These are phyloP conservation scores for Globisporangium acanthophoron DNA, from an alignment of 352 stramenopile species.

Conservation along the genomic window DNA sequence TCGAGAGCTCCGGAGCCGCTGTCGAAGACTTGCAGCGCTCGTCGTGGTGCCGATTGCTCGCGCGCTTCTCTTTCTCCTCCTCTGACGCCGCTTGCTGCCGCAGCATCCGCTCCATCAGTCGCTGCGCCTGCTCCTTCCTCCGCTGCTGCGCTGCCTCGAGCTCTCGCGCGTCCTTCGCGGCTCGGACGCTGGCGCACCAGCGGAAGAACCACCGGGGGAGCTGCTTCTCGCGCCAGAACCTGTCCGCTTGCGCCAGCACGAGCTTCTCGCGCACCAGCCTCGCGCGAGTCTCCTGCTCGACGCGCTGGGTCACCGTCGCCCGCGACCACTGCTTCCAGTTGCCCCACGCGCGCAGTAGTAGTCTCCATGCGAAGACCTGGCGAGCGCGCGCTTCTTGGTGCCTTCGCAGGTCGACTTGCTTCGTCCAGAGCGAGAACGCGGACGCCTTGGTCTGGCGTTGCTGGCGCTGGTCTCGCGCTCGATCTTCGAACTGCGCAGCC, in stretches of 20 bases:
- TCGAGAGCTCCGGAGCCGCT: background rate
- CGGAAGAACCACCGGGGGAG: slow-evolving; percentile 48
- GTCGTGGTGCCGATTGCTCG: background rate
- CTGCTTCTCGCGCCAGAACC: slow-evolving; percentile 28
- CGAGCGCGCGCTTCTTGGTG: background rate
- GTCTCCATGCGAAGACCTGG: slow-evolving; percentile 17
- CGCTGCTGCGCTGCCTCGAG: slow-evolving; percentile 17
- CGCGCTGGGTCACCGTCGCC: slow-evolving; percentile 1
- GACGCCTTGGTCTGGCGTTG: background rate
- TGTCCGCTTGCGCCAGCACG: slow-evolving; percentile 12
- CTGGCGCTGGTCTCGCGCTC: slow-evolving; percentile 1
- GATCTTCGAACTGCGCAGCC: background rate
- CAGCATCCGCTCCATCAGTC: slow-evolving; percentile 34
- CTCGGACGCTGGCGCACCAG: slow-evolving; percentile 25
- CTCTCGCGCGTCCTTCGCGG: slow-evolving; percentile 24
- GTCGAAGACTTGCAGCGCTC: background rate
- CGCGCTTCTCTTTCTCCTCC: background rate
- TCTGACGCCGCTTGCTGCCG: slow-evolving; percentile 8
- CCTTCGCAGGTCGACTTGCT: background rate
- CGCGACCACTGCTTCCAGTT: slow-evolving; percentile 12
- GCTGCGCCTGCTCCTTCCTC: slow-evolving; percentile 30
- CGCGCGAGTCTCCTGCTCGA: slow-evolving; percentile 8
- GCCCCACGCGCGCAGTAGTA: slow-evolving; percentile 17
- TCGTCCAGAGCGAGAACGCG: slow-evolving; percentile 2
- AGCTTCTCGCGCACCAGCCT: slow-evolving; percentile 20